phyloP scores from a whole-genome alignment of 495 filamentous ascomycete genomes.

The Neurospora sp. region DNA sequence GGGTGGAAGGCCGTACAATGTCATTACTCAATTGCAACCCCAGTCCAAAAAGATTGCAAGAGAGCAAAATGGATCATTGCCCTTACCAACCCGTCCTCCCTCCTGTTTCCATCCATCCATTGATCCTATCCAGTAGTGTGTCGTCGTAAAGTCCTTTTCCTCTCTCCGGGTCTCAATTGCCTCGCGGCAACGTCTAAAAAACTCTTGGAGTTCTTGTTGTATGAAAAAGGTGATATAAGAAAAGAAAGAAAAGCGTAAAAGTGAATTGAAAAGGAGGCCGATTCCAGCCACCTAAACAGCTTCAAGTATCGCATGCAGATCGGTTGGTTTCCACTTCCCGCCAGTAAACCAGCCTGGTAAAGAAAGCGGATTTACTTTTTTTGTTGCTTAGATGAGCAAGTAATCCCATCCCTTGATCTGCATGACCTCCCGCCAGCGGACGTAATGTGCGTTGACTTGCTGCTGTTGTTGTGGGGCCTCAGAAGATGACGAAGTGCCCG shows the following conservation, averaged over 20 bases:
- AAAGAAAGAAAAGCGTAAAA: constrained; percentile 1
- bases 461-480: constrained; percentile 35
- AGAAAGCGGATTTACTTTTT: constrained; percentile 13
- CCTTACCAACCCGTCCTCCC: neutral
- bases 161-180: constrained; percentile 6
- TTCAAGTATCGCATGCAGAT: constrained; percentile 20
- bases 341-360: constrained; percentile 24
- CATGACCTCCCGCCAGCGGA: constrained; percentile 96
- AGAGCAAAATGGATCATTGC: neutral
- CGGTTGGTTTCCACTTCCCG: neutral
- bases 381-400: constrained; percentile 61
- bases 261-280: constrained; percentile 4
- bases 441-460: constrained; percentile 30
- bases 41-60: constrained; percentile 11
- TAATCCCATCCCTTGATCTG: constrained; percentile 83
- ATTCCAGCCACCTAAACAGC: constrained; percentile 14
- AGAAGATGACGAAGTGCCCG: constrained; percentile 16
- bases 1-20: neutral
- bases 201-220: constrained; percentile 3
- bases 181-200: constrained; percentile 20
- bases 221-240: neutral
- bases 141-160: constrained; percentile 5
- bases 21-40: neutral
- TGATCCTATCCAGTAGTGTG: neutral
- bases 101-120: constrained; percentile 3